Base-by-base conservation (phyloP, 2,329 filamentous ascomycete species). In the Sclerotinia spermophila region DNA sequence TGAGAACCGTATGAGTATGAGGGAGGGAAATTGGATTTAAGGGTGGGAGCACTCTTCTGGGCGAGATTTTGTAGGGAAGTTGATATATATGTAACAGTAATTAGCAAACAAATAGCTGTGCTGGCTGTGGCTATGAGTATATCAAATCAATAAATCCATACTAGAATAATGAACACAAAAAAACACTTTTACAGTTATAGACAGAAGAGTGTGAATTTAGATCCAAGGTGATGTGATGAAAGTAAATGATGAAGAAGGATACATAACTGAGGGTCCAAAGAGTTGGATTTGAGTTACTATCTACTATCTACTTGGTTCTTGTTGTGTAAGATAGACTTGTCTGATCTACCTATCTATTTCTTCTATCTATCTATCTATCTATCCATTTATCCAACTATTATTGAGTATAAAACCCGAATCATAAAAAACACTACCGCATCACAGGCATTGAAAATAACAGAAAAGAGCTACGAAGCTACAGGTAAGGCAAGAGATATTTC, bases 1-100 rank as follows among this genome's bases (percentile, higher is more conserved):
- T 30, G 45, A 53, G n/a, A 66, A 53, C 8, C 45, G 38, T n/a
- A 56, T 38, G 24, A 55, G 45, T 42, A 60, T 72, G 55, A 59
- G 64, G 35, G 58, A 62, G 58, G 71, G 72, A 10, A 73, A 73
- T 45, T 73, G 72, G 72, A 73, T 73, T 55, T 73, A 33, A 72
- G n/a, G n/a, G 56, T n/a, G 33, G 13, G 33, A 59, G n/a, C 15
- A 24, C 7, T 15, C 5, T 8, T 40, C 15, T 48, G 17, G 17
- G 24, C 33, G 24, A 27, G 45, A 24, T 10, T 35, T 5, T 66
- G n/a, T n/a, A 10, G 27, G 33, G 19, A 6, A 30, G 30, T 30
- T 24, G 17, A 27, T 0, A 24, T 8, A 40, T 5, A 65, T 65
- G 62, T 53, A 53, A 53, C 27, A 38, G 3, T 40, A 40, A 17